These are phyloP conservation scores for Hypoxylon sp. DNA, from an alignment of 2,329 filamentous ascomycete genomes.

Conservation along the genomic window DNA sequence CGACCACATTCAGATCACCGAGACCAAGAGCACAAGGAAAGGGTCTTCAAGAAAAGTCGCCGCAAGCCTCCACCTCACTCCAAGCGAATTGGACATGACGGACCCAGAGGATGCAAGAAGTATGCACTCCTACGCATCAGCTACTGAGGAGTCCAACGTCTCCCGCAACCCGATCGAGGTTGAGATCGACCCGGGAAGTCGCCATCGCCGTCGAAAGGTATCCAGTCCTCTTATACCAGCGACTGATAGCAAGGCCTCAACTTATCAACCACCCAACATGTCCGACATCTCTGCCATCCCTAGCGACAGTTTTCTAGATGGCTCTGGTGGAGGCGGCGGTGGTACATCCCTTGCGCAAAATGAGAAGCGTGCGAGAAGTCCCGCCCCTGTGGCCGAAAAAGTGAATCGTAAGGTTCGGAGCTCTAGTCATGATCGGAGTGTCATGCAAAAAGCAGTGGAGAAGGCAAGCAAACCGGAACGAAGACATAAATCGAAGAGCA, in stretches of 20 bases:
- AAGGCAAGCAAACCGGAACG: conserved; percentile 62
- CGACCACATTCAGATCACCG: conserved; percentile 89
- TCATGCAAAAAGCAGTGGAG: conserved; percentile 53
- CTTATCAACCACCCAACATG: conserved; percentile 72
- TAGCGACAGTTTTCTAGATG: conserved; percentile 71
- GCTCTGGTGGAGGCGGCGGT: conserved; percentile 67
- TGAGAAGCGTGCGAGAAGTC: conserved; percentile 58
- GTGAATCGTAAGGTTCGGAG: conserved; percentile 60
- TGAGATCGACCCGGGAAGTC: conserved; percentile 77
- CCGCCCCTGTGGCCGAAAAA: conserved; percentile 58
- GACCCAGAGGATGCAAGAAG: conserved; percentile 73
- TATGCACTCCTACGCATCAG: conserved; percentile 80
- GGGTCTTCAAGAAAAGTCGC: conserved; percentile 64
- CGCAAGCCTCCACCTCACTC: conserved; percentile 66
- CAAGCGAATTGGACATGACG: conserved; percentile 66
- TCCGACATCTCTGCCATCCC: conserved; percentile 89
- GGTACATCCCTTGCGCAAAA: conserved; percentile 54
- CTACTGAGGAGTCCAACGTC: conserved; percentile 82
- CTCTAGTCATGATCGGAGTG: conserved; percentile 57
- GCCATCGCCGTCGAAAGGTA: conserved; percentile 64
- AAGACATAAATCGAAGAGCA: conserved; percentile 63
- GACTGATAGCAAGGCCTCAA: conserved; percentile 67
- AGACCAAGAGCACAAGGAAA: conserved; percentile 79
- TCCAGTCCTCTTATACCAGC: conserved; percentile 76
- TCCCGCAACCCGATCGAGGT: conserved; percentile 85